A percentile compares a stretch with the other conserved stretches of the same genome.
phyloP scores from a whole-genome alignment of 2,329 filamentous ascomycete genomes.

The Mycogone perniciosa region DNA sequence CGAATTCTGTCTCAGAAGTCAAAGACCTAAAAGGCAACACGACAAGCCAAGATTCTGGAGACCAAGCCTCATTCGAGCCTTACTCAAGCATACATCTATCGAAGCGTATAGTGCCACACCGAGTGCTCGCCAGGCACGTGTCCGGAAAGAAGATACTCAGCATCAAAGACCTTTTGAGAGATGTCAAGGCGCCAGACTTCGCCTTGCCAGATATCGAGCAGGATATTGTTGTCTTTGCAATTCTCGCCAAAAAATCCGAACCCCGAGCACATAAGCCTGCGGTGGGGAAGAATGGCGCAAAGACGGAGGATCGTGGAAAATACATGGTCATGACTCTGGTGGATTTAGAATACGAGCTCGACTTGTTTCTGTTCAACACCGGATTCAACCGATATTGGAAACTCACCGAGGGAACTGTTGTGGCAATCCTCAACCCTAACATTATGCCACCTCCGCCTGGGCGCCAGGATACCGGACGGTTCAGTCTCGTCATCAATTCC shows the following conservation, averaged over 20 bases:
- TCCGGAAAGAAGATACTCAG: conserved; percentile 69
- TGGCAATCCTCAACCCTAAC: conserved; percentile 85
- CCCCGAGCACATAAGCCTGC: conserved; percentile 56
- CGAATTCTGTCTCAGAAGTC: background rate
- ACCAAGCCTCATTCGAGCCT: conserved; percentile 63
- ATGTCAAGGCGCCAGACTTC: conserved; percentile 77
- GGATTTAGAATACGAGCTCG: conserved; percentile 84
- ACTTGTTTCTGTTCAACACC: conserved; percentile 85
- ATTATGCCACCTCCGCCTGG: conserved; percentile 81
- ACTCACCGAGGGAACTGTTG: conserved; percentile 79
- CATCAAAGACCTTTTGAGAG: conserved; percentile 73
- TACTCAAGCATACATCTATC: conserved; percentile 82
- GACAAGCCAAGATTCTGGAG: conserved; percentile 19
- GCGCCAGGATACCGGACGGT: conserved; percentile 71
- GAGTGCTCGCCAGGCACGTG: conserved; percentile 70
- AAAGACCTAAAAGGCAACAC: background rate
- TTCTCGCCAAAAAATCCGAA: conserved; percentile 82
- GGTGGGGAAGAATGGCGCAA: conserved; percentile 36
- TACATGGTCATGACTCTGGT: conserved; percentile 90
- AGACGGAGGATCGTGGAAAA: conserved; percentile 60
- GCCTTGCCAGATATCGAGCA: conserved; percentile 74
- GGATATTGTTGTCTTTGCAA: conserved; percentile 83
- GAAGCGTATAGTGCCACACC: conserved; percentile 75
- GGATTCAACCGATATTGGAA: conserved; percentile 95
- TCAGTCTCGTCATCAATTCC: conserved; percentile 78